phyloP scores from a whole-genome alignment of 106 monocot species.

The Dendrobium chrysotoxum region DNA sequence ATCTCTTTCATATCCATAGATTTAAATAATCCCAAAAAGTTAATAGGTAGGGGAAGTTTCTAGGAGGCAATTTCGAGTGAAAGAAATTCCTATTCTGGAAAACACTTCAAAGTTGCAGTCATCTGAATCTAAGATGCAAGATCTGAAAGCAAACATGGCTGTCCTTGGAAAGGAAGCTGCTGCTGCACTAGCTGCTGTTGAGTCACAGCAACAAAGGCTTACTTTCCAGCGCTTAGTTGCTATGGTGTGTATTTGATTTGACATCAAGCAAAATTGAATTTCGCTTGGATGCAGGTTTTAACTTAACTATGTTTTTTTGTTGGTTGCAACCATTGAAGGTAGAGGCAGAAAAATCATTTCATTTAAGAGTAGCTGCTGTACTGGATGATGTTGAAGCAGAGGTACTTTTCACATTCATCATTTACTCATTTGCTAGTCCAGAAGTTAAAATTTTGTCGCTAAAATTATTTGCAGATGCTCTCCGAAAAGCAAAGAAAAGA shows the following conservation, averaged over 20 bases:
- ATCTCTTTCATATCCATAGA: neutral
- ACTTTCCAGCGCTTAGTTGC: conserved; percentile 75
- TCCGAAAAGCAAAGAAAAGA: conserved; percentile 86
- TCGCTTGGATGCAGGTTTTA: neutral
- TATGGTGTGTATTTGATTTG: conserved; percentile 38
- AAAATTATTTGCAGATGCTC: conserved; percentile 39
- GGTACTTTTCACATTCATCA: conserved; percentile 35
- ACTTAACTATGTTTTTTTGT: neutral
- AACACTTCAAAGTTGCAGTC: conserved; percentile 73
- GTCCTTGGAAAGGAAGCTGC: conserved; percentile 97
- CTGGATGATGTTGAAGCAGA: conserved; percentile 91
- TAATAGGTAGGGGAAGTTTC: conserved; percentile 74
- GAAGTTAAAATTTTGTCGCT: neutral
- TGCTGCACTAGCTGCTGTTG: conserved; percentile 79
- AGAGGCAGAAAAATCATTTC: conserved; percentile 91
- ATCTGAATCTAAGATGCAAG: conserved; percentile 83
- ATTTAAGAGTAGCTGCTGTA: conserved; percentile 80
- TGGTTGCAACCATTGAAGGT: conserved; percentile 39
- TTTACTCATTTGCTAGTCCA: neutral
- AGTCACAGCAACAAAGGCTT: conserved; percentile 86
- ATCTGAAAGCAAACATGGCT: conserved; percentile 89
- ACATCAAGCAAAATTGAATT: neutral
- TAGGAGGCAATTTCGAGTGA: conserved; percentile 64
- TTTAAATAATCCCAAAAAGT: conserved; percentile 9
- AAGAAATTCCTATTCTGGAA: conserved; percentile 71